Percentiles rank a stretch among this genome's conserved stretches.
phyloP scores from a whole-genome alignment of 306 rosid genomes.

The Dryas octopetala region DNA sequence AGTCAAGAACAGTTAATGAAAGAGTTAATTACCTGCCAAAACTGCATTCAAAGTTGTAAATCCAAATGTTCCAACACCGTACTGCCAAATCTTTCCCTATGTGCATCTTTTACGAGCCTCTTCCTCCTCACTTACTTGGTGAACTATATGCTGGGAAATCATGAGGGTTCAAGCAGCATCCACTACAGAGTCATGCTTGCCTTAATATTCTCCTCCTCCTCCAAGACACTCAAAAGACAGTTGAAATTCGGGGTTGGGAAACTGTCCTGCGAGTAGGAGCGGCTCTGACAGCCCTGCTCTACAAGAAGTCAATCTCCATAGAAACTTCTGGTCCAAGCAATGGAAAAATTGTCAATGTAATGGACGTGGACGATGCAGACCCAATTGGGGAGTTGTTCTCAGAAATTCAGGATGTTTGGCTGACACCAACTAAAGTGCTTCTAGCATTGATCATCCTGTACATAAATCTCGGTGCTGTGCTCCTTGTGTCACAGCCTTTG shows the following conservation, averaged over 20 bases:
- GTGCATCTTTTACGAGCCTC: slow-evolving; percentile 68
- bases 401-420: slow-evolving; percentile 47
- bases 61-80: too few species aligned
- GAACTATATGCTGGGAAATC: slow-evolving; percentile 44
- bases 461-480: slow-evolving; percentile 49
- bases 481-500: slow-evolving; percentile 38
- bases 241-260: slow-evolving; percentile 80
- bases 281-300: slow-evolving; percentile 62
- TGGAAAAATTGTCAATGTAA: slow-evolving; percentile 56
- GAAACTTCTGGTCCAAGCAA: slow-evolving; percentile 47
- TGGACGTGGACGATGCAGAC: slow-evolving; percentile 53
- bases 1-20: not conserved
- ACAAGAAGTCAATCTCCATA: slow-evolving; percentile 41
- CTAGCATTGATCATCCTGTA: slow-evolving; percentile 47
- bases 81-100: not conserved
- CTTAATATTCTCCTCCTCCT: slow-evolving; percentile 60
- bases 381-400: slow-evolving; percentile 44
- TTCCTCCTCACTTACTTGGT: slow-evolving; percentile 63
- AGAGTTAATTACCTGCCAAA: slow-evolving; percentile 55
- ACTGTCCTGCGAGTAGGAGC: slow-evolving; percentile 62
- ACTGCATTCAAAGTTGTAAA: slow-evolving; percentile 39
- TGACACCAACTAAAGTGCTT: slow-evolving; percentile 31
- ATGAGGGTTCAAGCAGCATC: slow-evolving; percentile 40
- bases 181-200: slow-evolving; percentile 59
- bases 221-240: slow-evolving; percentile 68